Base-by-base conservation (phyloP, 2,329 filamentous ascomycete species). In the Xylariaceae sp. region DNA sequence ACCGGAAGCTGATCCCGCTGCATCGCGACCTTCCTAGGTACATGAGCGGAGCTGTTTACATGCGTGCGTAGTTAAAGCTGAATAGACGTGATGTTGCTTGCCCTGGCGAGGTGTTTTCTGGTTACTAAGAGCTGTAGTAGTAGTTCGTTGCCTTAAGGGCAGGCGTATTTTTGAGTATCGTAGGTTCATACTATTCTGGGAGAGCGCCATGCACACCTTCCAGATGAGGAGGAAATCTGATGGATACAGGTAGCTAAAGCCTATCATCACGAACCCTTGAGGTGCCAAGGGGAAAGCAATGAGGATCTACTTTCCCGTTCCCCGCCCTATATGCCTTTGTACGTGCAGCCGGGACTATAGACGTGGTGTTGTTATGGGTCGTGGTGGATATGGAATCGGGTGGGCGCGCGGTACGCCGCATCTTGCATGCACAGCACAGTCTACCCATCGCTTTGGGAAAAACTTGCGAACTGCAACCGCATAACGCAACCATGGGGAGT, bases 1-100 rank as follows among this genome's bases (percentile, higher is more conserved):
- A 44, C 23, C 54, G 49, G 54, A 53, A 53, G 37, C 23, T 30
- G 54, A 43, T 40, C 15, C 50, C 50, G 50, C 39, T 39, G 44
- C 35, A 39, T 41, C 36, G 7, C 21, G 35, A 40, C 41, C 16
- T 33, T 49, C 44, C 39, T 42, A 44, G 44, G 29, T 44, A 36
- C 40, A n/a, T 27, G n/a, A 44, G 45, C 8, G 30, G 16, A 13
- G 8, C 3, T 4, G 8, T 33, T 11, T 33, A 15, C 8, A 15
- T 9, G 26, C 44, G 36, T 30, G 39, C 26, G 46, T 24, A 26
- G 44, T 16, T 41, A 16, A 11, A 32, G n/a, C n/a, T n/a, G n/a
- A 23, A 9, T 39, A 13, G 7, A 27, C 10, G 39, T 37, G 15
- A 39, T 47, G 24, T 21, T 18, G 26, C 24, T 24, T n/a, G n/a